Conservation (phyloP, 306 rosid species). For the Ormosia emarginata region DNA sequence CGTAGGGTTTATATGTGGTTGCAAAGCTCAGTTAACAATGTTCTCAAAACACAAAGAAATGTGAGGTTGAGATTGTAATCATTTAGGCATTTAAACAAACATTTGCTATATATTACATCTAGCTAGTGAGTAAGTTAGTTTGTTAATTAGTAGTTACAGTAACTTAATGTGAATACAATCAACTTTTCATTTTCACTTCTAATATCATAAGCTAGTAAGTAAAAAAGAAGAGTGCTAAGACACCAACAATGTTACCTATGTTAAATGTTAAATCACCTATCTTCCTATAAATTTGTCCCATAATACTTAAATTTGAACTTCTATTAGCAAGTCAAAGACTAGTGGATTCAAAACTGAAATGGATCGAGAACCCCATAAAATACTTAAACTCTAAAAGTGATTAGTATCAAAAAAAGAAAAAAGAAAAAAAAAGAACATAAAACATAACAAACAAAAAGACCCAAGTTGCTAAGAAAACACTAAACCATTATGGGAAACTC, state of each 20-base stretch:
- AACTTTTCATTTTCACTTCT: neutral
- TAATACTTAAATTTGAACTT: neutral
- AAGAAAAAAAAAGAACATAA: neutral
- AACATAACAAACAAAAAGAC: neutral
- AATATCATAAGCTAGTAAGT: neutral
- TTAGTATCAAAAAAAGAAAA: neutral
- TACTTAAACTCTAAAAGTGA: neutral
- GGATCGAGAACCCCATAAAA: neutral
- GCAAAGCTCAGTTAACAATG: neutral
- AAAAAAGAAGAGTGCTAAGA: neutral
- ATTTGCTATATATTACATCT: neutral
- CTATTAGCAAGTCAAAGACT: neutral
- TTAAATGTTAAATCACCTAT: neutral
- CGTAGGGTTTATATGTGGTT: neutral
- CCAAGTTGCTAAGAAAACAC: neutral
- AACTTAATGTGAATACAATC: too few relatives aligned
- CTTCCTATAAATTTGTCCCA: neutral
- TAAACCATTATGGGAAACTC: neutral
- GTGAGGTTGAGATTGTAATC: neutral
- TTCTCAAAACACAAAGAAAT: neutral
- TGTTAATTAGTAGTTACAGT: too few relatives aligned
- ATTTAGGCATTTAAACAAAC: slow-evolving; percentile 13
- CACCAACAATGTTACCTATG: neutral
- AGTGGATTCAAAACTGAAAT: neutral
- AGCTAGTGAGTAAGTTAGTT: too few relatives aligned